A percentile compares a stretch with the other conserved stretches of the same genome.
phyloP scores from a whole-genome alignment of 352 stramenopile genomes.

The Phytophthora lateralis region DNA sequence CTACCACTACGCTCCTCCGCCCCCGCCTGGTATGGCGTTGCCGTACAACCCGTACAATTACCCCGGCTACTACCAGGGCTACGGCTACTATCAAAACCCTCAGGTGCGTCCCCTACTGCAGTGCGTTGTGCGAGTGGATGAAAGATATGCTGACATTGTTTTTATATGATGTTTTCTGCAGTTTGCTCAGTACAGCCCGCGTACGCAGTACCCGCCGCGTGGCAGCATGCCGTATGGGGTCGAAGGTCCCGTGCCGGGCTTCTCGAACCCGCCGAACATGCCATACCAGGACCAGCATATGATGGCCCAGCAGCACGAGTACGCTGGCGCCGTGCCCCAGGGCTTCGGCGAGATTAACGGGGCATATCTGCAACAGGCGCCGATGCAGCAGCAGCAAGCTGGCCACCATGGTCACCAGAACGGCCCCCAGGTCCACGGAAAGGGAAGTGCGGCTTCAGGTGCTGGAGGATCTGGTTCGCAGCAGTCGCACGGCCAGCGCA shows the following conservation, averaged over 20 bases:
- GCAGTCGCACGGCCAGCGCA: constrained; percentile 62
- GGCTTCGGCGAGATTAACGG: constrained; percentile 86
- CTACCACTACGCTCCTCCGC: constrained; percentile 86
- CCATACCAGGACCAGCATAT: constrained; percentile 88
- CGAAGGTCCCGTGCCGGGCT: constrained; percentile 78
- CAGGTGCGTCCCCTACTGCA: constrained; percentile 45
- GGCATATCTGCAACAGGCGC: constrained; percentile 73
- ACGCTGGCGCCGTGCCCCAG: constrained; percentile 71
- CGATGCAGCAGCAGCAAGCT: constrained; percentile 56
- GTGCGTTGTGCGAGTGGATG: not conserved
- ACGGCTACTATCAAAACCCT: constrained; percentile 89
- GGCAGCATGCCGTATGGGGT: constrained; percentile 86
- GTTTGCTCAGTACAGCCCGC: constrained; percentile 88
- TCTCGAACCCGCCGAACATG: constrained; percentile 79
- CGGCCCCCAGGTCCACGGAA: constrained; percentile 69
- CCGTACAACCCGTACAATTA: constrained; percentile 92
- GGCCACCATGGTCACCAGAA: constrained; percentile 63
- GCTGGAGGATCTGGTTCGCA: constrained; percentile 40
- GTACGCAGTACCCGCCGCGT: constrained; percentile 83
- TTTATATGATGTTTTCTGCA: constrained; percentile 26
- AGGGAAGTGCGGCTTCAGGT: constrained; percentile 48
- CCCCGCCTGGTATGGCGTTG: constrained; percentile 86
- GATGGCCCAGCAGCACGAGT: constrained; percentile 82
- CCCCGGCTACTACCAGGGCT: constrained; percentile 84
- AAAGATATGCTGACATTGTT: constrained; percentile 11